Base-by-base conservation (phyloP, 306 rosid species). In the Quercus wislizeni region DNA sequence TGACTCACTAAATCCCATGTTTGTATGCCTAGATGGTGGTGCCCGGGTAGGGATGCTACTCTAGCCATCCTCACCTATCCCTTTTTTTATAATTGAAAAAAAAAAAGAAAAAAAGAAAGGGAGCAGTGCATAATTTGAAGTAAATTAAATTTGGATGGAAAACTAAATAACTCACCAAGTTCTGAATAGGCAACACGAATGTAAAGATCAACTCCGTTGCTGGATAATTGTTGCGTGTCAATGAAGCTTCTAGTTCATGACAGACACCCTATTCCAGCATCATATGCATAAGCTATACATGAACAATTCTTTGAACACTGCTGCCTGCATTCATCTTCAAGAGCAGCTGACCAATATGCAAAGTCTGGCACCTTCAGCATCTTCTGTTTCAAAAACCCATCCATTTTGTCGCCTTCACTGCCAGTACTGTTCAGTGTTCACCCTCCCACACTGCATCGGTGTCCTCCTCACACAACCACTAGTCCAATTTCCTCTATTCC, bases 351-450 rank as follows among this genome's bases (percentile, higher is more conserved):
- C 52, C 84, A 43, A 73, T n/a, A 15, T 14, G 49, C 27, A 25
- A 78, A 71, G 30, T 73, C 74, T 2, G 89, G 93, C 41, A 84
- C 74, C 77, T 91, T 85, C 2, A 74, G 49, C 71, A n/a, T 81
- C 56, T 41, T 58, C 33, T 84, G 30, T 17, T 31, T 79, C 1
- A 43, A 0, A 80, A 89, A 88, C 0, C 75, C 86, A 51, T 86
- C 92, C 33, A 31, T 69, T 8, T 41, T 2, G 2, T 10, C 7
- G 13, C 10, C n/a, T 6, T 70, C 19, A 61, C 9, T 4, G 0
- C 18, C 2, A 15, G 31, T 43, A 43, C 12, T 81, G 41, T 41
- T 82, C 2, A 15, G 23, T 23, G 23, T 23, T 23, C 23, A 23
- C 23, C 55, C 18, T 78, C 79, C 58, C 73, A 75, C 91, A 88